These are phyloP conservation scores for Dunaliella primolecta DNA, from an alignment of 139 green algal species.

Conservation along the genomic window DNA sequence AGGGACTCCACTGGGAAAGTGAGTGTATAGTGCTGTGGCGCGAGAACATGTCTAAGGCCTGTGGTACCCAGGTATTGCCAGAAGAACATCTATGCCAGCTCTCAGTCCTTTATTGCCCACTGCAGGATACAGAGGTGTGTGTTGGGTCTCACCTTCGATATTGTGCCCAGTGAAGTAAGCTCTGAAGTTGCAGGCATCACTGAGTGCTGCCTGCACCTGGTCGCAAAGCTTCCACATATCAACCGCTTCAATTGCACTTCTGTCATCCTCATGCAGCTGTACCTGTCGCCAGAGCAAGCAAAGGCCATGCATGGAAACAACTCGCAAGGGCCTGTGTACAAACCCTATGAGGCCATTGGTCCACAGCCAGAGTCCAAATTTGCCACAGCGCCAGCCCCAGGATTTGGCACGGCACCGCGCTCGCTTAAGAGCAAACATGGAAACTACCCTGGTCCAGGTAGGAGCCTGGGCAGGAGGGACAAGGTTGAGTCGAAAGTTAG, in stretches of 20 bases:
- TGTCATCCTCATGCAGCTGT: conserved; percentile 42
- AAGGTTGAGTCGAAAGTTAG: too few relatives aligned
- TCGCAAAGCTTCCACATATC: too few relatives aligned
- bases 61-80: neutral
- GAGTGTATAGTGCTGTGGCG: conserved; percentile 19
- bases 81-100: neutral
- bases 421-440: neutral
- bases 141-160: neutral
- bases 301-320: conserved; percentile 38
- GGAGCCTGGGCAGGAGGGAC: conserved; percentile 4
- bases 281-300: conserved; percentile 40
- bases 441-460: conserved; percentile 31
- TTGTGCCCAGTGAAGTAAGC: too few relatives aligned
- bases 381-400: conserved; percentile 16
- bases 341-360: conserved; percentile 38
- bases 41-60: neutral
- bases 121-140: neutral
- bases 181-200: too few relatives aligned
- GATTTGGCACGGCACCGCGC: conserved; percentile 44
- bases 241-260: too few relatives aligned
- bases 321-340: conserved; percentile 48
- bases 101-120: neutral
- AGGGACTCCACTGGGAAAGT: conserved; percentile 9
- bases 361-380: conserved; percentile 45
- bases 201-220: too few relatives aligned